Evolutionary conservation across 139 green algal genomes (phyloP), one percentile per base, ranked within the genome.

Genomic region (Chlamydomonas sphaeroides): DNA sequence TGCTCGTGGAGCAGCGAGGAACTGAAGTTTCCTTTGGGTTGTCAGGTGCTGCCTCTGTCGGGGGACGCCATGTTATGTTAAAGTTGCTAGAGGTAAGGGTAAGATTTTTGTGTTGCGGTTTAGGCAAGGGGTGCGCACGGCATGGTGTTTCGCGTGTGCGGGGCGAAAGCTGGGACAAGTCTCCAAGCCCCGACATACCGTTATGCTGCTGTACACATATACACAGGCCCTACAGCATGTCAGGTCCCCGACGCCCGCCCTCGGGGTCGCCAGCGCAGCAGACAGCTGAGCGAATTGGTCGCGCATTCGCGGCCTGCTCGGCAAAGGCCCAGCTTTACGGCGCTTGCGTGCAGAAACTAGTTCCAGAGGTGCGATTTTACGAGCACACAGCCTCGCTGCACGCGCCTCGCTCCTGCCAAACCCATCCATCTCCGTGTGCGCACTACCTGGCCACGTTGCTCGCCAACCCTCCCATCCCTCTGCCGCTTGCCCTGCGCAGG

Each of bases 241-340:
- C 53, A 36, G 71, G 71, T 1, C 28, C 35, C 8, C 57, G 42
- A 26, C 72, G 56, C 30, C 14, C 36, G n/a, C 6, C 26, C 18
- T 20, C 25, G 18, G 25, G 49, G 28, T 48, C 20, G 20, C 28
- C 33, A 18, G 42, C 75, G 23, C 42, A 82, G 41, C 61, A 73
- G 32, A 72, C 75, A 2, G 65, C 39, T 30, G 75, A 61, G 3
- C 59, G 75, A 14, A 1, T 82, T 25, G 75, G 41, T 14, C 63
- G 39, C 32, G 75, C 75, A 3, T 62, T 82, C 2, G 49, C 42
- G 0, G 39, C 42, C 1, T 82, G 75, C 75, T 26, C 42, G 17
- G 42, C 75, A 15, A 42, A 82, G 56, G 75, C 75, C 0, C 42
- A 82, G 30, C 75, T 82, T 21, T 82, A 82, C 14, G 75, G 75